Percentiles rank a stretch among this genome's conserved stretches.
phyloP scores from a whole-genome alignment of 148 eudicot genomes.

The Polygonum aviculare region DNA sequence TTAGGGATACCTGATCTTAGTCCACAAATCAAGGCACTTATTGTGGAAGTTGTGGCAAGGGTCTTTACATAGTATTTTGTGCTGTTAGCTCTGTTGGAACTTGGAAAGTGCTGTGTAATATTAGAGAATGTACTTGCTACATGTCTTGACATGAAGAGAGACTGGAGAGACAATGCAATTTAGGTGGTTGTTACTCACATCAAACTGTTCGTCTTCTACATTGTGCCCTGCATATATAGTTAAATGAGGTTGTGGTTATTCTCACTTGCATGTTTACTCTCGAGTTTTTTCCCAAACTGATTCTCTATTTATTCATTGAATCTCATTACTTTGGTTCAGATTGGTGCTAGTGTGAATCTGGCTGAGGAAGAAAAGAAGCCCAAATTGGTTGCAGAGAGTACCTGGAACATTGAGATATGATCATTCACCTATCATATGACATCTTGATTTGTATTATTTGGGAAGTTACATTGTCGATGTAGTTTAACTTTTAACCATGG shows the following conservation, averaged over 20 bases:
- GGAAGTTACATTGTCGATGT: background rate
- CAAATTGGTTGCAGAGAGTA: slow-evolving; percentile 45
- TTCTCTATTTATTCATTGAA: background rate
- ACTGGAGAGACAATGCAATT: background rate
- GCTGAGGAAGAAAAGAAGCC: slow-evolving; percentile 40
- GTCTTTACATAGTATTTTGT: background rate
- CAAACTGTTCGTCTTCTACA: background rate
- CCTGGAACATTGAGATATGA: slow-evolving; percentile 45
- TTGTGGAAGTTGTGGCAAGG: background rate
- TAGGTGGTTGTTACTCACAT: background rate
- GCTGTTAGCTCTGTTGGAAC: background rate
- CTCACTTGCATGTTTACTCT: background rate
- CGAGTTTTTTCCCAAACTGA: background rate
- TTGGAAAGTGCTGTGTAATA: background rate
- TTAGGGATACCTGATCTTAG: background rate
- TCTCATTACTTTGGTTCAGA: slow-evolving; percentile 17
- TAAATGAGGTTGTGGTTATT: background rate
- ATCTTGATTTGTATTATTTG: background rate
- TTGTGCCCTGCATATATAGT: background rate
- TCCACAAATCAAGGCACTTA: background rate
- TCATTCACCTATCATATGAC: background rate
- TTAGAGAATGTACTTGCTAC: background rate
- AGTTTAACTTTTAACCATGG: background rate
- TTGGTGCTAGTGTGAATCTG: slow-evolving; percentile 48
- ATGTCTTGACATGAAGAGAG: background rate